A percentile compares a stretch with the other conserved stretches of the same genome.
Evolutionary conservation across 2,329 filamentous ascomycete genomes (phyloP).

Genomic region (Macroventuria anomochaeta): DNA sequence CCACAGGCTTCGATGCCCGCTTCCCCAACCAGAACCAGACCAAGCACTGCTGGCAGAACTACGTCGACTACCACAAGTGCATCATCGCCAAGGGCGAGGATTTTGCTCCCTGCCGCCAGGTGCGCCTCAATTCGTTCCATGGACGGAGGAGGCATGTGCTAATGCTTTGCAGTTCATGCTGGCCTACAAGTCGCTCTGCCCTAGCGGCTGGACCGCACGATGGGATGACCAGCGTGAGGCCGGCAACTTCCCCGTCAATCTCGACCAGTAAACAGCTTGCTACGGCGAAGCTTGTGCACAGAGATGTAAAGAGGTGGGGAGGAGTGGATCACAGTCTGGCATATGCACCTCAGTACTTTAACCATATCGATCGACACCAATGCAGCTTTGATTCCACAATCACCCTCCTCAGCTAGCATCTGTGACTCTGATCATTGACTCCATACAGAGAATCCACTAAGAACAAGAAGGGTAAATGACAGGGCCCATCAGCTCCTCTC

Average conservation of each 20-base stretch:
- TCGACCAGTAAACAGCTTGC: slow-evolving; percentile 44
- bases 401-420: neutral
- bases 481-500: too few relatives aligned
- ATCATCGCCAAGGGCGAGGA: slow-evolving; percentile 98
- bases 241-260: slow-evolving; percentile 47
- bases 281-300: slow-evolving; percentile 18
- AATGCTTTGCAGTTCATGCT: slow-evolving; percentile 77
- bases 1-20: slow-evolving; percentile 92
- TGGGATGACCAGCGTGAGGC: slow-evolving; percentile 97
- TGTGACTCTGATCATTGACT: neutral
- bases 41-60: slow-evolving; percentile 99
- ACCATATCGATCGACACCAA: slow-evolving; percentile 41
- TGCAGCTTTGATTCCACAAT: slow-evolving; percentile 33
- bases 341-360: slow-evolving; percentile 35
- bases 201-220: slow-evolving; percentile 88
- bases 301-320: slow-evolving; percentile 27
- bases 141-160: neutral
- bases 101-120: slow-evolving; percentile 95
- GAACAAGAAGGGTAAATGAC: neutral
- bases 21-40: slow-evolving; percentile 98
- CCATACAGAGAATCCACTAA: neutral
- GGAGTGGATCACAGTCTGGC: slow-evolving; percentile 32
- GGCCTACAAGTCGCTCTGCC: slow-evolving; percentile 97
- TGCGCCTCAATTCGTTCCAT: slow-evolving; percentile 52
- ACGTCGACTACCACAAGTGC: slow-evolving; percentile 99